These are phyloP conservation scores for Suhomyces anneliseae DNA, from an alignment of 1,139 yeast genomes.

Conservation along the genomic window DNA sequence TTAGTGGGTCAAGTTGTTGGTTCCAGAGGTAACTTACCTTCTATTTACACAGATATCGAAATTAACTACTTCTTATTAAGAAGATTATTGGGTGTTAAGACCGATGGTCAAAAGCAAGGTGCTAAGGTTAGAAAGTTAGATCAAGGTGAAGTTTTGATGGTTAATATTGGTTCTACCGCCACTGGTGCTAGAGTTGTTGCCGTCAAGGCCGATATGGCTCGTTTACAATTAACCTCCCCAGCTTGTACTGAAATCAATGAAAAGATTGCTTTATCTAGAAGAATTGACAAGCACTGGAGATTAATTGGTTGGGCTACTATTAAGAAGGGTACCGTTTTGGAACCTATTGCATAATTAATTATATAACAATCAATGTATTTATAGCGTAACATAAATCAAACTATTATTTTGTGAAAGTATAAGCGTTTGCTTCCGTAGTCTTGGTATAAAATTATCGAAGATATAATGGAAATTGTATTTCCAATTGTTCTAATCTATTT, in stretches of 20 bases:
- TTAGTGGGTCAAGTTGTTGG: constrained; percentile 99
- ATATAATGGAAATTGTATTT: too few relatives aligned
- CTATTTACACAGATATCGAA: constrained; percentile 95
- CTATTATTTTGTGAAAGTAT: too few relatives aligned
- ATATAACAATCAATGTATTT: constrained; percentile 8
- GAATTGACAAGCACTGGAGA: constrained; percentile 99
- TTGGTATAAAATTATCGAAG: too few relatives aligned
- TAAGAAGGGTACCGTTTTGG: constrained; percentile 88
- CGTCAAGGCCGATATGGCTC: constrained; percentile 99
- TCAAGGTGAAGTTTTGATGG: constrained; percentile 96
- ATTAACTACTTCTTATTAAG: constrained; percentile 95
- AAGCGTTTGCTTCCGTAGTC: too few relatives aligned
- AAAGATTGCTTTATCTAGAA: constrained; percentile 97
- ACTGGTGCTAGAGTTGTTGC: constrained; percentile 99
- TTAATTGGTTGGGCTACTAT: constrained; percentile 99
- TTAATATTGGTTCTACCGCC: constrained; percentile 97
- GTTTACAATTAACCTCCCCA: constrained; percentile 93
- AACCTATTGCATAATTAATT: constrained; percentile 50
- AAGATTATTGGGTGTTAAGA: constrained; percentile 96
- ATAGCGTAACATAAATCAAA: constrained; percentile 1
- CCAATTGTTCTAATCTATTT: too few relatives aligned
- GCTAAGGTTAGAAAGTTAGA: constrained; percentile 95
- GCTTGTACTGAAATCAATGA: constrained; percentile 98
- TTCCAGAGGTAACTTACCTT: constrained; percentile 92
- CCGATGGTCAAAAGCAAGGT: constrained; percentile 92